Evolutionary conservation across 2,329 filamentous ascomycete genomes (phyloP), one percentile per base, ranked within the genome.

Genomic region (Lithohypha guttulata): DNA sequence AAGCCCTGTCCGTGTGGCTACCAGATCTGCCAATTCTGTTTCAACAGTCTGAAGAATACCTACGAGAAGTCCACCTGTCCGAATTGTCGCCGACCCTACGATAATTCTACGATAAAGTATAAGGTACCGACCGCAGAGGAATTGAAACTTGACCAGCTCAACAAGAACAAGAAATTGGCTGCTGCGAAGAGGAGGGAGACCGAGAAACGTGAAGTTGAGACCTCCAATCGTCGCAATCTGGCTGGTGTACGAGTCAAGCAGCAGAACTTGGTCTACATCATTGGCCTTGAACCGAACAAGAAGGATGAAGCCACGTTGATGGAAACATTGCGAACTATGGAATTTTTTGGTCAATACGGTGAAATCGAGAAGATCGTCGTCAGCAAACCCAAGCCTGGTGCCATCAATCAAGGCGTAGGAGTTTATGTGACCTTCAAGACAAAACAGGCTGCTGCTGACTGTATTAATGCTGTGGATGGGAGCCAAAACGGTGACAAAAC

Each of bases 21-120:
- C 57, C 89, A 96, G 77, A 89, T 98, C 60, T 98, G 91, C 64
- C 93, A 98, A 69, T 98, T 98, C 65, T 98, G 91, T 66, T 98
- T 89, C 69, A 95, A 98, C 65, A 98, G 96, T 60, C 93, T 98
- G 60, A 93, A 93, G 65, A 93, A 83, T 53, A 95, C 95, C 54
- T 86, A 94, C 45, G 64, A 66, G 74, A 96, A 95, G 58, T 87
- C 29, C 23, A 73, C 95, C 42, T 98, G 91, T 61, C 91, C 91
- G n/a, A 93, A 93, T 51, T 98, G 91, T 60, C 78, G 91, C 63
- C 75, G 91, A 59, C 81, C 85, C 4, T 98, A 98, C 61, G 86
- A 95, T 60, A 93, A 98, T 52, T 89, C 89, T 59, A 93, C 86
- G 20, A 96, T 98, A 59, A 78, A 95, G 62, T 98, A 86, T 75